phyloP scores from a whole-genome alignment of 768 basidiomycete species.

The Hericium rajendrae region DNA sequence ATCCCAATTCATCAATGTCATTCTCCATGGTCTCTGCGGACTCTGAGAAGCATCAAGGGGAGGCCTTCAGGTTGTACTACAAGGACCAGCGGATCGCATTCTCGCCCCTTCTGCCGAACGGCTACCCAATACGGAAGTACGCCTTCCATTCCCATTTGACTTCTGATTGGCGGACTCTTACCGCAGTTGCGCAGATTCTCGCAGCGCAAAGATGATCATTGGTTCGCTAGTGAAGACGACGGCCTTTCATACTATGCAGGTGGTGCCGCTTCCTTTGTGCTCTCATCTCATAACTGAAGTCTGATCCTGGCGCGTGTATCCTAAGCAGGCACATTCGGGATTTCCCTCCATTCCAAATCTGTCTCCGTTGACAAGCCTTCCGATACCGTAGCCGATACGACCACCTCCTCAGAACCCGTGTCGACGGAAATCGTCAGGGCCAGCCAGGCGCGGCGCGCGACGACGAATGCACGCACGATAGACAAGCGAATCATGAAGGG shows the following conservation, averaged over 20 bases:
- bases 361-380: background rate
- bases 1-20: constrained; percentile 54
- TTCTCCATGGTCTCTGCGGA: constrained; percentile 56
- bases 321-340: background rate
- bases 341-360: background rate
- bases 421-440: background rate
- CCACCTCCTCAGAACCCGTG: background rate
- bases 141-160: constrained; percentile 14
- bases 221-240: constrained; percentile 44
- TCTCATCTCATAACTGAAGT: background rate
- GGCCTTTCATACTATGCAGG: background rate
- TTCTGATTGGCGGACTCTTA: background rate
- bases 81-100: constrained; percentile 38
- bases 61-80: constrained; percentile 36
- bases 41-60: constrained; percentile 40
- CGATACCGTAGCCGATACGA: background rate
- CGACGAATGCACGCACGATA: background rate
- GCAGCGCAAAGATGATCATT: constrained; percentile 46
- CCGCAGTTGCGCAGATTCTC: constrained; percentile 36
- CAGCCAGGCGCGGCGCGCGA: background rate
- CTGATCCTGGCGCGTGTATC: background rate
- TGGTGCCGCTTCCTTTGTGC: background rate
- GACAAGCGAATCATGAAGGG: background rate
- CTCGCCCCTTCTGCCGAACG: constrained; percentile 47
- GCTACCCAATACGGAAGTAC: constrained; percentile 54